Base-by-base conservation (phyloP, 2,329 filamentous ascomycete genomes). In the Nemania sp. region DNA sequence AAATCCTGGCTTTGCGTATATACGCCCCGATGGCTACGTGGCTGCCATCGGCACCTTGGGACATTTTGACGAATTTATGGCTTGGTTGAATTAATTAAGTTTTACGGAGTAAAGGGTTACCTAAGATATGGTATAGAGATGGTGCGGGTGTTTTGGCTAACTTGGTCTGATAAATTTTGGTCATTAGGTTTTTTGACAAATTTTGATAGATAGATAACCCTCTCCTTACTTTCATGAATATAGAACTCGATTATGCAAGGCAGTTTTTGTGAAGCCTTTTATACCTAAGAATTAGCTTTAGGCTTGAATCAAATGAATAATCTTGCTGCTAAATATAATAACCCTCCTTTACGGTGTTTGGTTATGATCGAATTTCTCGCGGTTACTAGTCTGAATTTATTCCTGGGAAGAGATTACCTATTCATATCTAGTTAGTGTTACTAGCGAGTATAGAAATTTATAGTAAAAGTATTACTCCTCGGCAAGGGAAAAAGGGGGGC, bases 21-120 rank as follows among this genome's bases (percentile, higher is more conserved):
- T 61, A 24, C 63, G 63, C 10, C 63, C 63, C 4, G 63, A 66
- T 20, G 56, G 51, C 5, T 61, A 66, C 43, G 56, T 66, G 20
- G 56, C 63, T 2, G 20, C 56, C 4, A 66, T 66, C 20, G 63
- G 56, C 2, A n/a, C 38, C 10, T 32, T 66, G 11, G 56, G 55
- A 35, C 49, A 56, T 32, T 5, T 66, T 20, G 63, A 43, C 10
- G 38, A 55, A 7, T 56, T 66, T n/a, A 10, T 60, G n/a, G 5
- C 3, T 7, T 56, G 63, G 63, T 26, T 66, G 5, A 32, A 54
- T 8, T 54, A 26, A 54, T 8, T n/a, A 18, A 20, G 6, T 8
- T 45, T 3, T 7, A n/a, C 5, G 4, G 15, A 5, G 24, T n/a
- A 27, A 11, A 1, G 47, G 47, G 27, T 27, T 51, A 15, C 2